Base-by-base conservation (phyloP, 2,329 filamentous ascomycete genomes). In the Aspergillus neotritici region DNA sequence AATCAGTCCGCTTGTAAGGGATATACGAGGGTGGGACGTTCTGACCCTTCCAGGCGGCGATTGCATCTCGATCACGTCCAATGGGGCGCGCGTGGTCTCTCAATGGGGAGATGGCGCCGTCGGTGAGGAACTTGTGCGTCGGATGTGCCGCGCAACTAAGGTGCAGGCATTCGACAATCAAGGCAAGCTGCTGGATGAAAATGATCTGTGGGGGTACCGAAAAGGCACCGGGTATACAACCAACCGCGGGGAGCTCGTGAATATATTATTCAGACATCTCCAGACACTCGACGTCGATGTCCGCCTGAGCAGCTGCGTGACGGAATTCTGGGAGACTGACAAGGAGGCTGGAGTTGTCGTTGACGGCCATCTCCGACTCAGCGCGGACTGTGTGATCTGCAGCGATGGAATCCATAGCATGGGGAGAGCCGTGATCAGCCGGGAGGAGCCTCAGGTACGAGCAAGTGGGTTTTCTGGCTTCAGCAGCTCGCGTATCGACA, bases 251-350 rank as follows among this genome's bases (percentile, higher is more conserved):
- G 36, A 15, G 13, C 13, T 39, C 4, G 31, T 43, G 21, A 14
- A 12, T 7, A 28, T 15, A 12, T 13, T 46, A n/a, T 43, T 39
- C 32, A 31, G 40, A 13, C 17, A 46, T 16, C 34, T 32, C 12
- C 16, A 8, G 5, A 8, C 7, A 2, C 34, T 42, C 5, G 44
- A 37, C 11, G 31, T 46, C n/a, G 44, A 46, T 10, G 12, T 46
- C 17, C 39, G 35, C 6, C 17, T 43, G 10, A 36, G 34, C 1
- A 14, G 15, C 4, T 8, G 16, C 4, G 39, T 46, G 4, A 42
- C 31, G 6, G 31, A 29, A 8, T 40, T 40, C 35, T 46, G 39
- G 39, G 44, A 46, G 29, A 14, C 11, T n/a, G 40, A 35, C 13
- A 4, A n/a, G 3, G 14, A 34, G 15, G 44, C 44, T 9, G 44